Percentiles rank a stretch among this genome's conserved stretches.
Evolutionary conservation across 306 rosid species (phyloP).

Genomic region (Dryas octopetala): DNA sequence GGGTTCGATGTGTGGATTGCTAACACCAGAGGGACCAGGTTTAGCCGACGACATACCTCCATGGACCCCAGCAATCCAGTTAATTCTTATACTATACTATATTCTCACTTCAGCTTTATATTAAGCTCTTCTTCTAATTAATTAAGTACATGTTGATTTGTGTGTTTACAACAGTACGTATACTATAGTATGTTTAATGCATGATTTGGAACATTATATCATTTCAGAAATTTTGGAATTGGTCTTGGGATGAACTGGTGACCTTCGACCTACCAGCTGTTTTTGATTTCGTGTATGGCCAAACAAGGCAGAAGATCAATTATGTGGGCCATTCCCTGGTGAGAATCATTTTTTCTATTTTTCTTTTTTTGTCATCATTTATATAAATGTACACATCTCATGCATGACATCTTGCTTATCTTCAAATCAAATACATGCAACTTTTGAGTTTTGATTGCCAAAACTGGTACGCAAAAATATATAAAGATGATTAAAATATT

Average conservation of each 20-base stretch:
- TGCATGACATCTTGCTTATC: neutral
- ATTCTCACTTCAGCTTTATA: neutral
- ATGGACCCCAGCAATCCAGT: slow-evolving; percentile 49
- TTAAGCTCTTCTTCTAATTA: neutral
- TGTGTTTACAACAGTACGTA: no score
- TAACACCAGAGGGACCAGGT: slow-evolving; percentile 82
- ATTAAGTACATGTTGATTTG: no score
- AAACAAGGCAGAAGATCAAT: slow-evolving; percentile 75
- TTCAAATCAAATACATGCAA: neutral
- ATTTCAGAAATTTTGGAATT: slow-evolving; percentile 68
- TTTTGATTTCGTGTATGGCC: slow-evolving; percentile 54
- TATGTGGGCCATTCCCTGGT: slow-evolving; percentile 92
- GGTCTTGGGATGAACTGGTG: slow-evolving; percentile 86
- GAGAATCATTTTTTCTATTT: neutral
- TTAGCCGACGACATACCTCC: slow-evolving; percentile 59
- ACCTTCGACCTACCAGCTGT: slow-evolving; percentile 75
- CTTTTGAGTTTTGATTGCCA: neutral
- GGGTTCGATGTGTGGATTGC: slow-evolving; percentile 91
- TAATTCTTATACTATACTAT: neutral
- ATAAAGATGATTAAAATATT: no score
- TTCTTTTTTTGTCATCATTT: neutral
- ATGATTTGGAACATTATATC: no score
- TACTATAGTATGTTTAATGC: no score
- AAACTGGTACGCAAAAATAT: neutral
- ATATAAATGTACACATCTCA: neutral